phyloP scores from a whole-genome alignment of 1,139 yeast species.

The Geotrichum fermentans region DNA sequence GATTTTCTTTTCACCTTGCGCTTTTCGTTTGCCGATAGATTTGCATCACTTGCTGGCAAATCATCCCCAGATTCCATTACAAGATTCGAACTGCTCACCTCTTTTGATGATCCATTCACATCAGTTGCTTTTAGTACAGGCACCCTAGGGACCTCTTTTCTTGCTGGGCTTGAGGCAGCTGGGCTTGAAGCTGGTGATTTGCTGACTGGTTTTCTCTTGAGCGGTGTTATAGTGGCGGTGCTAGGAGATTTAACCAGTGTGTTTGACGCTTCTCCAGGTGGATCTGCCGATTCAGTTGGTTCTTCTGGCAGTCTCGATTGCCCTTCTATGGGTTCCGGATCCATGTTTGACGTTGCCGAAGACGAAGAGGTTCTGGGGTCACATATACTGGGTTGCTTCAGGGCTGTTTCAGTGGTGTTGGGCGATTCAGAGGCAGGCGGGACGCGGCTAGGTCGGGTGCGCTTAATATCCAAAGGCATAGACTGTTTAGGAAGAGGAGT shows the following conservation, averaged over 20 bases:
- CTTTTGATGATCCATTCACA: neutral
- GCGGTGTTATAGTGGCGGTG: constrained; percentile 16
- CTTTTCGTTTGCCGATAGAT: neutral
- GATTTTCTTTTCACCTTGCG: constrained; percentile 11
- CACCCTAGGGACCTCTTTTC: neutral
- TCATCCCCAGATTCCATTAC: neutral
- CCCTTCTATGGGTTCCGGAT: no score
- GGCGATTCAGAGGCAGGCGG: no score
- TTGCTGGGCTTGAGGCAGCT: neutral
- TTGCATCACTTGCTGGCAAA: neutral
- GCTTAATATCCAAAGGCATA: no score
- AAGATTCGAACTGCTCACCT: neutral
- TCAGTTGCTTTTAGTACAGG: constrained; percentile 9
- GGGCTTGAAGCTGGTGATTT: neutral
- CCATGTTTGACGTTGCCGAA: no score
- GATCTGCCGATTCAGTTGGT: no score
- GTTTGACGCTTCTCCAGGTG: no score
- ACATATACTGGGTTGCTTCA: no score
- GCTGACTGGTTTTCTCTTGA: constrained; percentile 4
- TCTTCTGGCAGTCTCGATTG: no score
- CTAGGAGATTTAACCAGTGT: constrained; percentile 14
- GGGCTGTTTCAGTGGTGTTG: no score
- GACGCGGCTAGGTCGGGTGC: no score
- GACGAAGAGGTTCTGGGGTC: no score
- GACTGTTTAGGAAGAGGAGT: no score